Evolutionary conservation across 2,329 filamentous ascomycete genomes (phyloP).

Genomic region (Laburnicola sp.): DNA sequence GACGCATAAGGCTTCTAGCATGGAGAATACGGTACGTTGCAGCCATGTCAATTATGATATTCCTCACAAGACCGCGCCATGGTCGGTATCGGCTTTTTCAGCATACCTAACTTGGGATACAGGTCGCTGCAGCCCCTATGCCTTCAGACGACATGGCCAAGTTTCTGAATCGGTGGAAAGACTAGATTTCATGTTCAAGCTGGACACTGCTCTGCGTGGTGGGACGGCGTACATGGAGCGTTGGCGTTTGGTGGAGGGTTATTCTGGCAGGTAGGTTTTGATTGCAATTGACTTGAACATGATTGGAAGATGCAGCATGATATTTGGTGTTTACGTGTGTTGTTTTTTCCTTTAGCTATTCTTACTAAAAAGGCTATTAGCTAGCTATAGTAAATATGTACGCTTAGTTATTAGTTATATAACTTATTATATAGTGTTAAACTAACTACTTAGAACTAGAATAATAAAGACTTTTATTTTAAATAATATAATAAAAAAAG

Average conservation of each 20-base stretch:
- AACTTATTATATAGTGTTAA: too few species aligned
- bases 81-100: neutral
- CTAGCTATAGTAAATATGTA: too few species aligned
- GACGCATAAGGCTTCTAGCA: conserved; percentile 56
- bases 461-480: too few species aligned
- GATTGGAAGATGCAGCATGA: neutral
- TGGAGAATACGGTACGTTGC: conserved; percentile 62
- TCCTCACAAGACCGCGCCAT: neutral
- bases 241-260: too few species aligned
- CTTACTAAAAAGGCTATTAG: too few species aligned
- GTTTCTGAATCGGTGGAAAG: conserved; percentile 63
- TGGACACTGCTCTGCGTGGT: neutral
- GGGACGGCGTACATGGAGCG: too few species aligned
- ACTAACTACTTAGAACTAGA: too few species aligned
- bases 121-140: conserved; percentile 59
- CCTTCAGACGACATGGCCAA: conserved; percentile 60
- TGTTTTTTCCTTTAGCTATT: too few species aligned
- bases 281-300: neutral
- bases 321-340: too few species aligned
- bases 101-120: conserved; percentile 18
- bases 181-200: conserved; percentile 41
- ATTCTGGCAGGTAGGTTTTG: too few species aligned
- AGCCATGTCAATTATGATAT: neutral
- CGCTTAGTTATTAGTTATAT: too few species aligned
- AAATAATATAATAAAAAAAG: too few species aligned